Base-by-base conservation (phyloP, 1,284 basidiomycete species). In the Naganishia sp. region DNA sequence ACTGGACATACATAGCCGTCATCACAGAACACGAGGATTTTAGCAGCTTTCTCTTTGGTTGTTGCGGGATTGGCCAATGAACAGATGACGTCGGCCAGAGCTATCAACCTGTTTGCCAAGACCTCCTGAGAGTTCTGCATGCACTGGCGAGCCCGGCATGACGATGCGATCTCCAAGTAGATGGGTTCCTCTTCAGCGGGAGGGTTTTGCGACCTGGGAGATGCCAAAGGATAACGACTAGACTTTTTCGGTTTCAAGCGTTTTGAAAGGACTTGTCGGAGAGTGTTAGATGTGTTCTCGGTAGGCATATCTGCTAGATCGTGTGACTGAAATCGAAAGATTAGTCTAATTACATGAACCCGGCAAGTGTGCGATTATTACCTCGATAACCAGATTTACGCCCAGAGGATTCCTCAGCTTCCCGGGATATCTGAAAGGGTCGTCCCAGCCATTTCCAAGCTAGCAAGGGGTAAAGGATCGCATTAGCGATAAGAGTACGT, bases 11-110 rank as follows among this genome's bases (percentile, higher is more conserved):
- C 72, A 69, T 81, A 81, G 10, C 80, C 80, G 69, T 81, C 80
- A 67, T 80, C 79, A 63, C 80, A 81, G 66, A 81, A 78, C 2
- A 80, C 72, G n/a, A 81, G 73, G 16, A 81, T 73, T 52, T 69
- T 69, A 18, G 49, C 59, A 23, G 74, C 68, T 61, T 75, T 76
- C 18, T 53, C 48, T 42, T 63, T 65, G 9, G 28, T 11, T 13
- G 36, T 57, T 56, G 69, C 73, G 2, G 70, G 68, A 59, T 78
- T 77, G 45, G 78, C 68, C 18, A 78, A 60, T 65, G 77, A 76
- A 55, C 74, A 72, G 21, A 79, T 66, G 65, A 75, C 76, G 44
- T 76, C 75, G 33, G 78, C 77, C 15, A 79, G 69, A 59, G 76
- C 77, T 25, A 80, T 70, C 25, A 79, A 72, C 60, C 73, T 72